A percentile compares a stretch with the other conserved stretches of the same genome.
These are phyloP conservation scores for Alternaria arborescens DNA, from an alignment of 2,329 filamentous ascomycete species.

Conservation along the genomic window DNA sequence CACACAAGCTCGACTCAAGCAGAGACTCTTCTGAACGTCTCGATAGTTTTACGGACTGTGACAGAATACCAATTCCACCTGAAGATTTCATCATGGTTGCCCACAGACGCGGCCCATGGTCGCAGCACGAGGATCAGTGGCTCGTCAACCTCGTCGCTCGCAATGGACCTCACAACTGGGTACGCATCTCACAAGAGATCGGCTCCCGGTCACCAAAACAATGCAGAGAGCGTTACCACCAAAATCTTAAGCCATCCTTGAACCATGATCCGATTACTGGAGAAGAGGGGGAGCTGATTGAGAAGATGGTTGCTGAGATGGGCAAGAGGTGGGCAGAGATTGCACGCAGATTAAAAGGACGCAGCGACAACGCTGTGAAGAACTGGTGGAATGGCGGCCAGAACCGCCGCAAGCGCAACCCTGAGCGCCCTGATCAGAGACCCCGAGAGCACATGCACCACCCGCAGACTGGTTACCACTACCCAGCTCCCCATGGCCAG, in stretches of 20 bases:
- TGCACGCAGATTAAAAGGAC: slow-evolving; percentile 78
- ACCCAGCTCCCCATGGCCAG: slow-evolving; percentile 33
- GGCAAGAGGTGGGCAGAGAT: slow-evolving; percentile 96
- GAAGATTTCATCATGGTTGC: slow-evolving; percentile 53
- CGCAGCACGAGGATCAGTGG: slow-evolving; percentile 75
- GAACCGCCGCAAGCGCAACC: slow-evolving; percentile 71
- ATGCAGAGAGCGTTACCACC: slow-evolving; percentile 91
- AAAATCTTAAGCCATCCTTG: slow-evolving; percentile 88
- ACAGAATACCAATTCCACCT: background rate
- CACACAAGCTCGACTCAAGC: background rate
- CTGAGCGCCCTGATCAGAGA: slow-evolving; percentile 42
- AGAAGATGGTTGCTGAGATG: slow-evolving; percentile 77
- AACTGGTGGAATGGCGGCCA: slow-evolving; percentile 98
- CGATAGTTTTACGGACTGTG: background rate
- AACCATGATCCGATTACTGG: slow-evolving; percentile 80
- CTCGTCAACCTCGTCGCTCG: slow-evolving; percentile 75
- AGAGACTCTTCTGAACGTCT: background rate
- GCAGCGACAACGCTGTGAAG: slow-evolving; percentile 95
- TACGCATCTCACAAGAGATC: slow-evolving; percentile 80
- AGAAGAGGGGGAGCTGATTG: slow-evolving; percentile 77
- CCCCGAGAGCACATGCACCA: slow-evolving; percentile 42
- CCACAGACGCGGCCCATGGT: slow-evolving; percentile 84
- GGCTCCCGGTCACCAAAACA: slow-evolving; percentile 87
- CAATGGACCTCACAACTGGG: slow-evolving; percentile 87
- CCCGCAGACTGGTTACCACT: slow-evolving; percentile 44